Percentiles rank a stretch among this genome's conserved stretches.
Evolutionary conservation across 345 rosid species (phyloP).

Genomic region (Cochlearia excelsa): DNA sequence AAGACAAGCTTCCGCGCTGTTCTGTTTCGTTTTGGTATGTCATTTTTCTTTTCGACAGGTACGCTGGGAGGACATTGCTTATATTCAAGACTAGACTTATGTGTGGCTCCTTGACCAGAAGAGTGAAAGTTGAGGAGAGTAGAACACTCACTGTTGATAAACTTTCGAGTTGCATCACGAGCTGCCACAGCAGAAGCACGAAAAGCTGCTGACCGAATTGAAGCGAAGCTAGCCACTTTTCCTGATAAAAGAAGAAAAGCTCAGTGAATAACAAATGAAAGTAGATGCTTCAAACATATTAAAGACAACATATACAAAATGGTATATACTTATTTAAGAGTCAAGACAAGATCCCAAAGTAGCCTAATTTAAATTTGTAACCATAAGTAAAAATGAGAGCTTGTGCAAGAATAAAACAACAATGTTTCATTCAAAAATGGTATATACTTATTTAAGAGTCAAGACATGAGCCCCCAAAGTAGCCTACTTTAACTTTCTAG

Average conservation of each 20-base stretch:
- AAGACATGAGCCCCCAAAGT: constrained; percentile 10
- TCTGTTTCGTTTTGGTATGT: constrained; percentile 31
- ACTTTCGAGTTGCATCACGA: constrained; percentile 31
- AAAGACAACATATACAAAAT: neutral
- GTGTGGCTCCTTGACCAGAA: constrained; percentile 36
- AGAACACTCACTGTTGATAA: constrained; percentile 28
- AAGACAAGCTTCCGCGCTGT: constrained; percentile 61
- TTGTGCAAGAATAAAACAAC: constrained; percentile 5
- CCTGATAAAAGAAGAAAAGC: constrained; percentile 6
- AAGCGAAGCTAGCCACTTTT: constrained; percentile 49
- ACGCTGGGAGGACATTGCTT: constrained; percentile 29
- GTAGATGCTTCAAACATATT: constrained; percentile 15
- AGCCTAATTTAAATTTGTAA: constrained; percentile 6
- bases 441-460: constrained; percentile 26
- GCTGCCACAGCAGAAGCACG: constrained; percentile 68
- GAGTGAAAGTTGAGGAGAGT: constrained; percentile 30
- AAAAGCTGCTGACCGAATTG: constrained; percentile 66
- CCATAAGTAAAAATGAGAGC: neutral
- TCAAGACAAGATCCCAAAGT: constrained; percentile 13
- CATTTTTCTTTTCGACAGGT: constrained; percentile 31
- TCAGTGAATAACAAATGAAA: constrained; percentile 9
- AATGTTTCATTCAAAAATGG: constrained; percentile 11
- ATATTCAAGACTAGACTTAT: constrained; percentile 30
- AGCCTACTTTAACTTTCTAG: constrained; percentile 5
- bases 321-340: constrained; percentile 20